Conservation (phyloP, 2,329 filamentous ascomycete genomes). For the Lachnellula occidentalis region DNA sequence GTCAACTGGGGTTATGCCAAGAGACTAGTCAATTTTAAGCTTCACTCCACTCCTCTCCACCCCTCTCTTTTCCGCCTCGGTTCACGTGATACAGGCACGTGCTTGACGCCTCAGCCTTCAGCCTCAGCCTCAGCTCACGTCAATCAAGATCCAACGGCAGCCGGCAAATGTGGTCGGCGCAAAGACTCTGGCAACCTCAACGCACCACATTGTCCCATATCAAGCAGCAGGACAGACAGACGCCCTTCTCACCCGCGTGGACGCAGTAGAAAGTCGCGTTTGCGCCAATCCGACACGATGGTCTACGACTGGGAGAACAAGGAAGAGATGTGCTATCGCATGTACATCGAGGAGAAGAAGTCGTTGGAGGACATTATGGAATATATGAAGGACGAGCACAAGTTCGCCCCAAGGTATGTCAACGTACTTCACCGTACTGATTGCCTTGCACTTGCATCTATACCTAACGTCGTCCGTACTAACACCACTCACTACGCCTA, state of each 20-base stretch:
- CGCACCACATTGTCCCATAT: slow-evolving; percentile 13
- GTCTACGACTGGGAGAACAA: slow-evolving; percentile 64
- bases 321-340: slow-evolving; percentile 57
- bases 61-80: no score
- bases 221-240: neutral
- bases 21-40: no score
- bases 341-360: slow-evolving; percentile 73
- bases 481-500: slow-evolving; percentile 31
- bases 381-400: slow-evolving; percentile 58
- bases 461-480: slow-evolving; percentile 17
- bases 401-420: slow-evolving; percentile 65
- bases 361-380: slow-evolving; percentile 70
- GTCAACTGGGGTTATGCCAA: no score
- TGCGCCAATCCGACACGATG: slow-evolving; percentile 23
- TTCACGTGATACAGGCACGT: no score
- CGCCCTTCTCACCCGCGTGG: neutral
- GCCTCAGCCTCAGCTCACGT: neutral
- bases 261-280: neutral
- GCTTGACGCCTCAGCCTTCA: no score
- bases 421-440: slow-evolving; percentile 23
- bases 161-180: slow-evolving; percentile 1
- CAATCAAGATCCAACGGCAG: slow-evolving; percentile 7
- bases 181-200: slow-evolving; percentile 18
- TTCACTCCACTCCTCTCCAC: no score
- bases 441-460: slow-evolving; percentile 2